phyloP scores from a whole-genome alignment of 371 early-diverging fungal genomes.

The Ordospora colligata region DNA sequence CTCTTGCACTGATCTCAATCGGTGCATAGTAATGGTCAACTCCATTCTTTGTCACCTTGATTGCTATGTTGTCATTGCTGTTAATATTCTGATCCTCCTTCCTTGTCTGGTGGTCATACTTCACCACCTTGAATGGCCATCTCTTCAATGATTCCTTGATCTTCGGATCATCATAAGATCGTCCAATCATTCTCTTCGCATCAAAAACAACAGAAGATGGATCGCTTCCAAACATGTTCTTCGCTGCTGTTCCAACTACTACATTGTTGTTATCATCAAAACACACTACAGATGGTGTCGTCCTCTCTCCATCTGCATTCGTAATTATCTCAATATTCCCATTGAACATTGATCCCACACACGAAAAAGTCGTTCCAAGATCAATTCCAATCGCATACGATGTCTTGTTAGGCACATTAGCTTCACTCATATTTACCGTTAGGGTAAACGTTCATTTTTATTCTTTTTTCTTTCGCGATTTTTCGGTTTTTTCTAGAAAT shows the following conservation, averaged over 20 bases:
- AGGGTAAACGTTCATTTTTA: not conserved
- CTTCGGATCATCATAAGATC: slow-evolving; percentile 61
- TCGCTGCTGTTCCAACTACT: slow-evolving; percentile 82
- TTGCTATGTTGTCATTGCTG: slow-evolving; percentile 28
- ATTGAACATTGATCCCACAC: slow-evolving; percentile 87
- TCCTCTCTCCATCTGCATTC: slow-evolving; percentile 88
- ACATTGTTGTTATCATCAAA: slow-evolving; percentile 72
- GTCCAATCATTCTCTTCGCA: slow-evolving; percentile 85
- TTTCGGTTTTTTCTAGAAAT: slow-evolving; percentile 16
- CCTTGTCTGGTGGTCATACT: slow-evolving; percentile 18
- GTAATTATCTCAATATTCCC: slow-evolving; percentile 67
- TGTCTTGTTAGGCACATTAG: slow-evolving; percentile 32
- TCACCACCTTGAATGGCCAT: slow-evolving; percentile 59
- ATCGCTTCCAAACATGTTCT: slow-evolving; percentile 81
- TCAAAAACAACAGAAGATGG: slow-evolving; percentile 77
- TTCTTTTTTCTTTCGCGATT: slow-evolving; percentile 13
- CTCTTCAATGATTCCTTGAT: slow-evolving; percentile 53
- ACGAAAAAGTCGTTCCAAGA: slow-evolving; percentile 97
- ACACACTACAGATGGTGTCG: slow-evolving; percentile 80
- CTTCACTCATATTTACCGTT: slow-evolving; percentile 6
- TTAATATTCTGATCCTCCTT: slow-evolving; percentile 39
- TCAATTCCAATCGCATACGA: slow-evolving; percentile 63
- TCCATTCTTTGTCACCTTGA: slow-evolving; percentile 38
- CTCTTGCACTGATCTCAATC: slow-evolving; percentile 40
- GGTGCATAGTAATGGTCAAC: slow-evolving; percentile 33